Conservation (phyloP, 2,329 filamentous ascomycete species). For the Ophiobolus disseminans region DNA sequence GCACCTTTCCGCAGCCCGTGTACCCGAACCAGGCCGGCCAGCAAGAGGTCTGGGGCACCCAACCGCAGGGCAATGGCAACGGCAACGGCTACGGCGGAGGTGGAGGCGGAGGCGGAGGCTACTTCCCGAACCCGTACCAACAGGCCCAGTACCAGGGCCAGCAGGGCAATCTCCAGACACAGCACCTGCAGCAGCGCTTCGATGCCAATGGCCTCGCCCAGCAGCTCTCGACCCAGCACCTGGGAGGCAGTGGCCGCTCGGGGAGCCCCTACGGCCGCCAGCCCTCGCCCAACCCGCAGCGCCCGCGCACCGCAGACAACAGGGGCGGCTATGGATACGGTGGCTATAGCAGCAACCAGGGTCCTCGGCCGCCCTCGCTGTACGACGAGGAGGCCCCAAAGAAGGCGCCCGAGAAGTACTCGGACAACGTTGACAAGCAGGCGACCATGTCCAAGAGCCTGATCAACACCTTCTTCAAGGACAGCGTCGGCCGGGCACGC, state of each 20-base stretch:
- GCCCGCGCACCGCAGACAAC: slow-evolving; percentile 84
- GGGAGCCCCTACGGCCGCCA: slow-evolving; percentile 73
- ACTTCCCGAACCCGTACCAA: slow-evolving; percentile 60
- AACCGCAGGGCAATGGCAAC: slow-evolving; percentile 55
- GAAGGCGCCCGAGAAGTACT: slow-evolving; percentile 82
- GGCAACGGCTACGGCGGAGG: no score
- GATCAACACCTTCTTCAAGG: slow-evolving; percentile 88
- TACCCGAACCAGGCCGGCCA: slow-evolving; percentile 67
- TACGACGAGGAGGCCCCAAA: slow-evolving; percentile 75
- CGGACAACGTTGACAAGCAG: slow-evolving; percentile 81
- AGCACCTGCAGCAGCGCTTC: slow-evolving; percentile 61
- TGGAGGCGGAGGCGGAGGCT: slow-evolving; percentile 47
- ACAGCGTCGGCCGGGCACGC: slow-evolving; percentile 93
- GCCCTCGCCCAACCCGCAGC: slow-evolving; percentile 72
- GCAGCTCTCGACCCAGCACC: slow-evolving; percentile 96
- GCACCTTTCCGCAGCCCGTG: slow-evolving; percentile 94
- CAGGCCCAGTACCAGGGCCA: slow-evolving; percentile 58
- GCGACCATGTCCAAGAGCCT: slow-evolving; percentile 70
- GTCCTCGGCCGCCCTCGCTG: slow-evolving; percentile 64
- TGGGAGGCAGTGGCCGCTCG: slow-evolving; percentile 73
- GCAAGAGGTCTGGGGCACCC: slow-evolving; percentile 66
- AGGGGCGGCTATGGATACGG: slow-evolving; percentile 65
- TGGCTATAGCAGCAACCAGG: slow-evolving; percentile 71
- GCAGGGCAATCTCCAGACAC: slow-evolving; percentile 55
- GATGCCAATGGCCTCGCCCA: slow-evolving; percentile 91